Base-by-base conservation (phyloP, 169 alveolate species). In the Cryptosporidium viatorum region DNA sequence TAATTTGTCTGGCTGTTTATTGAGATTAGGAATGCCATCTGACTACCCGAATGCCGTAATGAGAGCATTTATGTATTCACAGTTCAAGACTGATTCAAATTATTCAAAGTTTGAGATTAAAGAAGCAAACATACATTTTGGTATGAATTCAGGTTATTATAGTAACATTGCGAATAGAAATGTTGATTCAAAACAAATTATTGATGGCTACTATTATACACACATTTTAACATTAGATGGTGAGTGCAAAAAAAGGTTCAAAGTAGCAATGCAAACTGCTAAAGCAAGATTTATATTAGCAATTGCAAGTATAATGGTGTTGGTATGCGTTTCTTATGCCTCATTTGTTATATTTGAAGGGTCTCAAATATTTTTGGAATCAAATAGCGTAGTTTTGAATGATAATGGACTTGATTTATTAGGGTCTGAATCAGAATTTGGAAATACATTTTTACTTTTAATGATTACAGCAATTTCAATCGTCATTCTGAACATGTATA, bases 1-100 rank as follows among this genome's bases (percentile, higher is more conserved):
- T 26, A 73, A 73, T 37, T 58, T 73, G 71, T 73, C 86, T 4
- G 86, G 86, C 3, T 73, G 86, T 41, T n/a, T 73, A 29, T 14
- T 31, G 9, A 73, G 86, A 45, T 37, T 73, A 9, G 86, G 86
- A 18, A 73, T 73, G 70, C 86, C 86, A 55, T 33, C 68, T 1
- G 86, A 73, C 68, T 73, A 73, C 1, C 86, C 86, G 12, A 73
- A 73, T 37, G 29, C 86, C 8, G 71, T 73, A 18, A 45, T 23
- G n/a, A 45, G 86, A 26, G 86, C 86, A 50, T 33, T 73, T 31
- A 18, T 73, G 71, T 73, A 73, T n/a, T 73, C 86, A 16, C 33
- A 59, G 35, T 73, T 37, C 12, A 73, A 71, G 31, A 55, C 33
- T 12, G 71, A 73, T 55, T 51, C 50, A 7, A 73, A 37, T 73